A percentile compares a stretch with the other conserved stretches of the same genome.
phyloP scores from a whole-genome alignment of 768 basidiomycete genomes.

The Punctularia strigosozonata region DNA sequence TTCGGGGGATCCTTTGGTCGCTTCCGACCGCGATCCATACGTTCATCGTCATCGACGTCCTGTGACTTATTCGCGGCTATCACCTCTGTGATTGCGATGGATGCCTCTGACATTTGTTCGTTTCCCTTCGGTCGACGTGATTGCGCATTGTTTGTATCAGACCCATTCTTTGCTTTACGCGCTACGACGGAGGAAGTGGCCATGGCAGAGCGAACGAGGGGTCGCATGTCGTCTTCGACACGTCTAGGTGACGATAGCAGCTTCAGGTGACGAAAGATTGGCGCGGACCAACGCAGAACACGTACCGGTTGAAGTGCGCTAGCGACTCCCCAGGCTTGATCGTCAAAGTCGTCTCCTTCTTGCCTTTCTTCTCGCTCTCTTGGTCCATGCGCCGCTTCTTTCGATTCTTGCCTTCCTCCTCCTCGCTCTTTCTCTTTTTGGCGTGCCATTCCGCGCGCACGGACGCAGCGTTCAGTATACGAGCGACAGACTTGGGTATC shows the following conservation, averaged over 20 bases:
- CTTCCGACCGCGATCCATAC: background rate
- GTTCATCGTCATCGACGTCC: no score
- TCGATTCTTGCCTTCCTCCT: conserved; percentile 18
- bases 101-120: no score
- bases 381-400: conserved; percentile 1
- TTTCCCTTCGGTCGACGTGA: no score
- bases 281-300: conserved; percentile 1
- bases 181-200: conserved; percentile 39
- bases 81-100: no score
- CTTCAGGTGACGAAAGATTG: background rate
- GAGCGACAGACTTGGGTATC: conserved; percentile 56
- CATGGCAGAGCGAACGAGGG: conserved; percentile 48
- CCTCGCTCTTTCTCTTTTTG: conserved; percentile 24
- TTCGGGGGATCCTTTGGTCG: conserved; percentile 12
- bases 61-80: no score
- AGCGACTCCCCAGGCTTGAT: conserved; percentile 64
- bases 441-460: conserved; percentile 43
- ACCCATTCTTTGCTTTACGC: conserved; percentile 32
- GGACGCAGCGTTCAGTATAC: conserved; percentile 51
- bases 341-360: conserved; percentile 16
- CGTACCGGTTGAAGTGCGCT: conserved; percentile 65
- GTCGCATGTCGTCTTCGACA: conserved; percentile 63
- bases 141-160: no score
- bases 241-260: conserved; percentile 30
- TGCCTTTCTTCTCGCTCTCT: conserved; percentile 3